These are phyloP conservation scores for Aspergillus aculeatinus DNA, from an alignment of 2,329 filamentous ascomycete species.

Conservation along the genomic window DNA sequence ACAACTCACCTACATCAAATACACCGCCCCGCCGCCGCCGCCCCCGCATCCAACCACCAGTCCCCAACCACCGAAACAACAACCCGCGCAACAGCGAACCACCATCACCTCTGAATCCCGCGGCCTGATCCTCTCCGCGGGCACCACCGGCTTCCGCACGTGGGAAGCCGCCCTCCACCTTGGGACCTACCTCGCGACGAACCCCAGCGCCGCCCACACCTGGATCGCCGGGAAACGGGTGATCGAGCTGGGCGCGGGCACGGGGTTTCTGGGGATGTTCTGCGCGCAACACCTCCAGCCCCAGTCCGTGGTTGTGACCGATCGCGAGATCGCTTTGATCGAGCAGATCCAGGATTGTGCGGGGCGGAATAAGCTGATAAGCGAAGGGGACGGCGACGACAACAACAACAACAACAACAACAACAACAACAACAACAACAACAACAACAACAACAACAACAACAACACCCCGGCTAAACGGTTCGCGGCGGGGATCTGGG, in stretches of 20 bases:
- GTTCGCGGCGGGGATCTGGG: conserved; percentile 41
- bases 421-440: not conserved
- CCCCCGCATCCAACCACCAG: not conserved
- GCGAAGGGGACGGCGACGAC: not conserved
- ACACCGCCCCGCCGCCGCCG: conserved; percentile 46
- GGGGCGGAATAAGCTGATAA: conserved; percentile 30
- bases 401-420: too few species aligned
- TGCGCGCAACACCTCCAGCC: conserved; percentile 60
- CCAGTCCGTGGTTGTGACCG: conserved; percentile 58
- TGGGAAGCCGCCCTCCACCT: conserved; percentile 69
- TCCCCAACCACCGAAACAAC: conserved; percentile 1
- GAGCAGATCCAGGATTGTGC: conserved; percentile 41
- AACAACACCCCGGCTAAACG: not conserved
- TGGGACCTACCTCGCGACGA: conserved; percentile 57
- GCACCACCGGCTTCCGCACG: conserved; percentile 66
- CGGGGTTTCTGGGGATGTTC: conserved; percentile 64
- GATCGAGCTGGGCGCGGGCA: conserved; percentile 66
- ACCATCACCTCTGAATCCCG: conserved; percentile 52
- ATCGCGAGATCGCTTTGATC: conserved; percentile 55
- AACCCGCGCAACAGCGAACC: conserved; percentile 13
- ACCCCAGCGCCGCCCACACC: conserved; percentile 39
- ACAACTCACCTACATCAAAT: conserved; percentile 72
- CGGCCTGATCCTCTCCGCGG: conserved; percentile 57
- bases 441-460: too few species aligned
- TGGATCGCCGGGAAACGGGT: conserved; percentile 55